These are phyloP conservation scores for Polyrhizophydium stewartii DNA, from an alignment of 371 early-diverging fungal species.

Conservation along the genomic window DNA sequence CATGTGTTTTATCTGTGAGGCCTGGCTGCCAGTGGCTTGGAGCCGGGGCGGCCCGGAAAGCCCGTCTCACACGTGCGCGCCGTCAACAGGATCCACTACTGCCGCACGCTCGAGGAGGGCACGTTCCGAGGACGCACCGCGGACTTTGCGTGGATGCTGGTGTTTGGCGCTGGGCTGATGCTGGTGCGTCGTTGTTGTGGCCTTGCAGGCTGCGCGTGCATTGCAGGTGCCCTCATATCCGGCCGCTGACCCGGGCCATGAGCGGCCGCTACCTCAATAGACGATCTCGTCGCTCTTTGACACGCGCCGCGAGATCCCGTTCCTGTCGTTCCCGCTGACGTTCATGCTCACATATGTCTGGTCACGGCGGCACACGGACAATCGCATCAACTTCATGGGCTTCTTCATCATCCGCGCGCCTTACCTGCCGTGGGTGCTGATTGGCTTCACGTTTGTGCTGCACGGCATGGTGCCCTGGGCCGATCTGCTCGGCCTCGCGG, in stretches of 20 bases:
- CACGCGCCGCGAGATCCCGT: constrained; percentile 51
- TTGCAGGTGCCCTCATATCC: background rate
- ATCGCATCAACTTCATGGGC: constrained; percentile 84
- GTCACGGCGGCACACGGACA: constrained; percentile 87
- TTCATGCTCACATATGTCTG: constrained; percentile 92
- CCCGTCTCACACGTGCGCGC: too few relatives aligned
- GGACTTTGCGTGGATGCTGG: constrained; percentile 84
- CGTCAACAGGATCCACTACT: constrained; percentile 73
- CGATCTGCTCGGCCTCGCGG: constrained; percentile 78
- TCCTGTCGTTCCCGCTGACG: constrained; percentile 79
- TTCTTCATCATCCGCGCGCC: constrained; percentile 88
- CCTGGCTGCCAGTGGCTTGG: background rate
- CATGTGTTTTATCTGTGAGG: constrained; percentile 92
- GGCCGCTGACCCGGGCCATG: background rate
- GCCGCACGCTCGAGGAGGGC: constrained; percentile 91
- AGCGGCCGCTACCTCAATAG: too few relatives aligned
- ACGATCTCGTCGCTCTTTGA: constrained; percentile 61
- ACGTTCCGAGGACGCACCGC: constrained; percentile 84
- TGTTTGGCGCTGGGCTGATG: constrained; percentile 62
- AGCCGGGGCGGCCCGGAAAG: background rate
- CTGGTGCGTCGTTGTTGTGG: constrained; percentile 39
- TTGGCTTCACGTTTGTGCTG: constrained; percentile 75
- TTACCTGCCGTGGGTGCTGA: constrained; percentile 86
- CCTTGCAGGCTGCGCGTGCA: background rate
- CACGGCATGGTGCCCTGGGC: constrained; percentile 71